Base-by-base conservation (phyloP, 768 basidiomycete species). In the Royoungia palumana region DNA sequence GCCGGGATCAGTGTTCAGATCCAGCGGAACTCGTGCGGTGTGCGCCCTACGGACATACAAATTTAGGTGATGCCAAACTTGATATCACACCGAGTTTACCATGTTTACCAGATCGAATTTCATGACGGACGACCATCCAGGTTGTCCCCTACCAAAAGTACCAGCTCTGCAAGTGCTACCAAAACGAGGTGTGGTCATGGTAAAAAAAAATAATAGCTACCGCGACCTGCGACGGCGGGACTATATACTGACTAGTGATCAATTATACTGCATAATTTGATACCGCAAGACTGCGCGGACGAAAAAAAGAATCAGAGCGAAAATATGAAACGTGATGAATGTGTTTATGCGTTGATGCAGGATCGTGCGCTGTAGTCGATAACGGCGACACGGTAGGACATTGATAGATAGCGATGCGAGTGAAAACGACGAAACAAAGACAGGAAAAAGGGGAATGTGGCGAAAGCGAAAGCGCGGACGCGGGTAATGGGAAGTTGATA, bases 201-300 rank as follows among this genome's bases (percentile, higher is more conserved):
- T 48, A 41, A 46, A 45, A 47, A 47, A 47, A 40, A 17, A 17
- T 20, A 20, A 27, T 19, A 3, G 16, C 5, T 12, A 41, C 44
- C 40, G 53, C 47, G 47, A 53, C 61, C 55, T 22, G 55, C 61
- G 51, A 56, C 61, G 35, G 60, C 57, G 38, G 57, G 62, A 50
- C 69, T 67, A 51, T 71, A 64, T 37, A 57, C 51, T 43, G 41
- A 52, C 50, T 58, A 56, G 35, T 43, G 55, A 35, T 46, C 45
- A 37, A 66, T 66, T 65, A 67, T 65, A 62, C 62, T 52, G 55
- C 47, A 48, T 57, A 32, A 28, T 65, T 52, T 55, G 35, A 50
- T 62, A 64, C 59, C 56, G 50, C 50, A 16, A 35, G 12, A 36
- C 9, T 8, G 21, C 37, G 51, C 40, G 47, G 52, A 24, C n/a